Evolutionary conservation across 75 land plant species (phyloP).

Genomic region (Cupressus sempervirens): DNA sequence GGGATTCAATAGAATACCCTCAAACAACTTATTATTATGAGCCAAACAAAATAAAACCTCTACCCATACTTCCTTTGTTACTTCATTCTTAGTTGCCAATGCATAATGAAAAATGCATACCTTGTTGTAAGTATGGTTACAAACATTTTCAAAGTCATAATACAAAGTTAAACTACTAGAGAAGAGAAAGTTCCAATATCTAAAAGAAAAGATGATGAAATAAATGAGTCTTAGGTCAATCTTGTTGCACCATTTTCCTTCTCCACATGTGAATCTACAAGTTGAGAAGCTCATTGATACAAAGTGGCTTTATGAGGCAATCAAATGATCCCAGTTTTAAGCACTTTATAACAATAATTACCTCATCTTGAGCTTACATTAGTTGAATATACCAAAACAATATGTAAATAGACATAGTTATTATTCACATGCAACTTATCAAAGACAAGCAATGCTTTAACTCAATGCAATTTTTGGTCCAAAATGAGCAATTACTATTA

Average conservation of each 20-base stretch:
- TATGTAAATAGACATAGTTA: background rate
- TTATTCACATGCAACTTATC: background rate
- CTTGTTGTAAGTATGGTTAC: background rate
- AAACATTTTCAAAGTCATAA: background rate
- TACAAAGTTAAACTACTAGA: background rate
- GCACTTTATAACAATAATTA: conserved; percentile 80
- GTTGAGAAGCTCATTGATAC: conserved; percentile 78
- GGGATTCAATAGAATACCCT: too few species aligned
- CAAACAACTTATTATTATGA: too few species aligned
- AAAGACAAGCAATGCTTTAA: background rate
- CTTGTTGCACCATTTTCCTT: conserved; percentile 54
- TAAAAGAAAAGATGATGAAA: conserved; percentile 3
- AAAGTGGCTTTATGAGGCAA: conserved; percentile 87
- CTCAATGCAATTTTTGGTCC: background rate
- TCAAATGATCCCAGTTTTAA: conserved; percentile 82
- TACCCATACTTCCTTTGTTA: too few species aligned
- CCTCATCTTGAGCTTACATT: conserved; percentile 90
- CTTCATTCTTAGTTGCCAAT: conserved; percentile 64
- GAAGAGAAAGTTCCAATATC: background rate
- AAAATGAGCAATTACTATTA: background rate
- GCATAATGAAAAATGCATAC: background rate
- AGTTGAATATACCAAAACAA: conserved; percentile 31
- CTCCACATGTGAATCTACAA: conserved; percentile 97
- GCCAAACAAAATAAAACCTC: too few species aligned
- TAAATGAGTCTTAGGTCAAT: background rate